Conservation (phyloP, 257 asterid genomes). For the Ajuga chamaepitys region DNA sequence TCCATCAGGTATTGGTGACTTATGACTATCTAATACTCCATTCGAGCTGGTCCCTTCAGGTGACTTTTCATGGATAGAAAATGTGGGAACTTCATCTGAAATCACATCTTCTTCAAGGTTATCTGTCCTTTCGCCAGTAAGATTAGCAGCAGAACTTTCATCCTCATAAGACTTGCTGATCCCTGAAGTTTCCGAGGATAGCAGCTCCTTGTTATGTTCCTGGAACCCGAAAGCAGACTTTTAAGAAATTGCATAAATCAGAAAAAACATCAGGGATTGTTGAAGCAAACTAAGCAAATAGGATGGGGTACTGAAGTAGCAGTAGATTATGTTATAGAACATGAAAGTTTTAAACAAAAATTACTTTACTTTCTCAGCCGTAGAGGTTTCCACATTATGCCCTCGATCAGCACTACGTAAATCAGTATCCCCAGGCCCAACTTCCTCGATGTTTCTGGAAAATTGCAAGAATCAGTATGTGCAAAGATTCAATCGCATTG, state of each 20-base stretch:
- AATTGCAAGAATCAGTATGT: constrained; percentile 14
- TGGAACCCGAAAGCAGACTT: constrained; percentile 30
- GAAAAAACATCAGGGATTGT: not conserved
- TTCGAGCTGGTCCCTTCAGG: constrained; percentile 24
- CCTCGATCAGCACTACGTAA: constrained; percentile 42
- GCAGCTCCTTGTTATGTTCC: constrained; percentile 42
- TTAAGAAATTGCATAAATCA: constrained; percentile 5
- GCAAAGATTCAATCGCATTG: constrained; percentile 9
- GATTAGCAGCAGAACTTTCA: constrained; percentile 27
- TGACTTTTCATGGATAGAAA: constrained; percentile 56
- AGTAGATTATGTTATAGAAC: constrained; percentile 16
- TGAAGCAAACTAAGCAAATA: constrained; percentile 6
- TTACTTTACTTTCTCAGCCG: constrained; percentile 65
- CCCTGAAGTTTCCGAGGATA: constrained; percentile 35
- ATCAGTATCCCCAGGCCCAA: constrained; percentile 44
- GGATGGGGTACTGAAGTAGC: not conserved
- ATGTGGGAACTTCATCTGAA: constrained; percentile 72
- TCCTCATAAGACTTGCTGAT: constrained; percentile 35
- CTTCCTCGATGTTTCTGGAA: constrained; percentile 83
- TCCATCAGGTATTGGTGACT: constrained; percentile 26
- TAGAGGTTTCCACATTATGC: constrained; percentile 37
- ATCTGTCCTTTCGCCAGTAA: constrained; percentile 37
- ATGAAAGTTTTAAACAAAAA: constrained; percentile 19
- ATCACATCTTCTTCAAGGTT: constrained; percentile 37
- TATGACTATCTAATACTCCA: constrained; percentile 34